Base-by-base conservation (phyloP, 1,139 yeast species). In the Debaryomyces fabryi region DNA sequence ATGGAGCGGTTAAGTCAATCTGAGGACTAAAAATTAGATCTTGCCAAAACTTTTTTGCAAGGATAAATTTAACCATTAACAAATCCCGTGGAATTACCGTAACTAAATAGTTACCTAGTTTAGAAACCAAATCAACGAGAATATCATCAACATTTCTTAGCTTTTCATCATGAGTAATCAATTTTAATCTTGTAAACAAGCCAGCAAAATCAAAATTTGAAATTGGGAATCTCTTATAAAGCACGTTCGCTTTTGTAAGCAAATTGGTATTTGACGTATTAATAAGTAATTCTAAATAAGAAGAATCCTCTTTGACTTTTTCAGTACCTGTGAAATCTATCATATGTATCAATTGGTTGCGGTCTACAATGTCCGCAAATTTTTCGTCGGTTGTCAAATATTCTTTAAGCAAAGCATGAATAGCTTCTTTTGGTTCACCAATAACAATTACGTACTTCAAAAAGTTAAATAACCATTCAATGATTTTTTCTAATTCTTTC, bases 391-490 rank as follows among this genome's bases (percentile, higher is more conserved):
- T 36, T 2, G 44, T 23, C 49, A 52, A 42, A 44, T 65, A 60
- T 3, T 66, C 67, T 1, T 58, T 46, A 1, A 71, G 46, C 4
- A 74, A 56, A 2, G 52, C 49, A 7, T 49, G 41, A 43, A 82
- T 59, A 0, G 75, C 69, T 0, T 46, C 51, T 58, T 53, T 35
- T 1, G 82, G 72, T 59, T 86, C 93, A 7, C 93, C 92, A 13
- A 79, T 57, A 3, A 83, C 62, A 3, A 67, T 58, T 54, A 82
- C 64, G 46, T 74, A 74, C 53, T 74, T 71, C 21, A 76, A 53
- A 37, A 82, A 74, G 1, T 72, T 52, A 16, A 71, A 60, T 2
- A 89, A 52, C 95, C 96, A 88, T 33, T 63, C 58, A 3, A 69
- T 56, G 13, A 68, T 59, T 6, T 57, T n/a, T 3, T 59, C 58